phyloP scores from a whole-genome alignment of 345 rosid genomes.

The Kernera saxatilis region DNA sequence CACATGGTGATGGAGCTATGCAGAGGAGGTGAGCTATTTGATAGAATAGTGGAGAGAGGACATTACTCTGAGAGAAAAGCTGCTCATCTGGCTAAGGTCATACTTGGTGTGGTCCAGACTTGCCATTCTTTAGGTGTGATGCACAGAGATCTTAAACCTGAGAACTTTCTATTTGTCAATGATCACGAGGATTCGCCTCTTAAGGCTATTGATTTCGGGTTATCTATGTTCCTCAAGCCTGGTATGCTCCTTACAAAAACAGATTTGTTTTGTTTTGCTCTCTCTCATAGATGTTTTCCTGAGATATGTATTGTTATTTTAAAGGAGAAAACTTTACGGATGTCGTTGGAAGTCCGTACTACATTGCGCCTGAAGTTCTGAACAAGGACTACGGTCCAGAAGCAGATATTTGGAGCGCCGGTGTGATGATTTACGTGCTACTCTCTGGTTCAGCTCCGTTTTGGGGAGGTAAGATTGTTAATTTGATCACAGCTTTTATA shows the following conservation, averaged over 20 bases:
- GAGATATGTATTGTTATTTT: constrained; percentile 6
- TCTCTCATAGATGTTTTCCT: background rate
- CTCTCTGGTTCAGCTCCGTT: constrained; percentile 87
- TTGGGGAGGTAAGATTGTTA: constrained; percentile 69
- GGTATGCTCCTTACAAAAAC: constrained; percentile 39
- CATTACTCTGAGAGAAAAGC: constrained; percentile 77
- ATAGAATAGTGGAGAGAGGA: constrained; percentile 72
- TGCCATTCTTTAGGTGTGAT: constrained; percentile 79
- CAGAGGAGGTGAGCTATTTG: constrained; percentile 89
- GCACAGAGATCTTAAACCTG: constrained; percentile 89
- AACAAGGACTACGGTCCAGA: constrained; percentile 65
- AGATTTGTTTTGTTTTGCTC: background rate
- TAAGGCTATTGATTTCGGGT: constrained; percentile 81
- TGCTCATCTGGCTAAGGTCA: constrained; percentile 58
- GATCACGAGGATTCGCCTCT: constrained; percentile 67
- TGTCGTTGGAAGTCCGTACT: constrained; percentile 92
- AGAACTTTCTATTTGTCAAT: constrained; percentile 70
- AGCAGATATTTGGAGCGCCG: constrained; percentile 95
- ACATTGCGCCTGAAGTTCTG: constrained; percentile 87
- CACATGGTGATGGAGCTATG: constrained; percentile 95
- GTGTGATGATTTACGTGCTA: constrained; percentile 81
- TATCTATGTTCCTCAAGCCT: constrained; percentile 70
- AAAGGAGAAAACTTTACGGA: constrained; percentile 68
- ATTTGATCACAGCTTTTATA: background rate
- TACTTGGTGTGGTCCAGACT: constrained; percentile 65